These are phyloP conservation scores for Apophysomyces variabilis DNA, from an alignment of 371 early-diverging fungal genomes.

Conservation along the genomic window DNA sequence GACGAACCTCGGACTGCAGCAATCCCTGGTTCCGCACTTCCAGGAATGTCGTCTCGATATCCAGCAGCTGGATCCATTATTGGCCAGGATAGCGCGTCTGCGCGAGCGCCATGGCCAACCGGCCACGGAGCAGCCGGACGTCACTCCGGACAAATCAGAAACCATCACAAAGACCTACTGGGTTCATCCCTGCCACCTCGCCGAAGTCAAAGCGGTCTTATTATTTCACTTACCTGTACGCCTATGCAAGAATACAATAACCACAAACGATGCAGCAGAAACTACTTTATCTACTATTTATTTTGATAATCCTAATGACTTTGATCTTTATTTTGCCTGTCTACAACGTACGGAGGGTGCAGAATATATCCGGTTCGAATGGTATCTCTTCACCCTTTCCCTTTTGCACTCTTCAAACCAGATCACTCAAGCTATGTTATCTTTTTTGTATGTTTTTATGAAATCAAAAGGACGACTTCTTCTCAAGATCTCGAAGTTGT, in stretches of 20 bases:
- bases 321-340: constrained; percentile 91
- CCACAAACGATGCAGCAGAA: constrained; percentile 14
- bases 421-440: background rate
- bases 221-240: constrained; percentile 91
- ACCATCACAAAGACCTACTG: constrained; percentile 95
- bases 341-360: constrained; percentile 92
- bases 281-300: constrained; percentile 89
- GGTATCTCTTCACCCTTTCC: constrained; percentile 41
- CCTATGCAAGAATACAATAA: constrained; percentile 40
- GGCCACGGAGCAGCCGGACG: constrained; percentile 50
- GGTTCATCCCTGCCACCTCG: constrained; percentile 98
- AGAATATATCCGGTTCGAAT: constrained; percentile 89
- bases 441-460: background rate
- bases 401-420: no score
- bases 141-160: constrained; percentile 39
- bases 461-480: background rate
- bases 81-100: background rate
- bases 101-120: background rate
- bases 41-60: constrained; percentile 51
- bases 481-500: constrained; percentile 2
- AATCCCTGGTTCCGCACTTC: constrained; percentile 78
- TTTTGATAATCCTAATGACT: constrained; percentile 88
- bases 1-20: constrained; percentile 69
- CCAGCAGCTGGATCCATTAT: constrained; percentile 28
- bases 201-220: constrained; percentile 89